Base-by-base conservation (phyloP, 2,329 filamentous ascomycete species). In the Ophiostoma sp. region DNA sequence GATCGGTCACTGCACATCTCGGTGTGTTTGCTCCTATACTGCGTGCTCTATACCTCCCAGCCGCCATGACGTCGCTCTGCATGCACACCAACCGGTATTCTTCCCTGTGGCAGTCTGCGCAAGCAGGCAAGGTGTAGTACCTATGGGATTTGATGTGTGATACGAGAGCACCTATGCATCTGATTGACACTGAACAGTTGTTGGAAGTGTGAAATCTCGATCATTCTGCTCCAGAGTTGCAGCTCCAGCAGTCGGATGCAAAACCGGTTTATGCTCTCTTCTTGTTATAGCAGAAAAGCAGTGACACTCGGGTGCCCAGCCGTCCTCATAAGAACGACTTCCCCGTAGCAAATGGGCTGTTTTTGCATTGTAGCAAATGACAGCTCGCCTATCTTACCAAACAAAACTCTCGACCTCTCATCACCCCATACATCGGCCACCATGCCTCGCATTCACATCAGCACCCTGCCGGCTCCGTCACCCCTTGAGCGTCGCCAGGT, bases 61-160 rank as follows among this genome's bases (percentile, higher is more conserved):
- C n/a, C 2, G 47, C 49, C 49, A 55, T 55, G 49, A 55, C 49
- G 49, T 55, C 49, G 49, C 49, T 55, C 18, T 55, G 49, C 49
- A 55, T 55, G n/a, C 49, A 55, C 49, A 36, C 49, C 49, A 55
- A 55, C 49, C 49, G 18, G 49, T 27, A 55, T 55, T 55, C 49
- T 55, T 7, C 49, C 3, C 49, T 55, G n/a, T 55, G 2, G 18
- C 18, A 27, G n/a, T 55, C 27, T 55, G 49, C 49, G 18, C 49
- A 55, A 55, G 49, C 18, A 4, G n/a, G 49, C 49, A 27, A 55
- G 49, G 49, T 36, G 49, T 27, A 47, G n/a, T 5, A 9, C 18
- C n/a, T 55, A n/a, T 1, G 8, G 18, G 12, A 9, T 55, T 18
- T 11, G 27, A 18, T 55, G 8, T 27, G n/a, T 55, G 9, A 18